A percentile compares a stretch with the other conserved stretches of the same genome.
Conservation (phyloP, 2,329 filamentous ascomycete genomes). For the Fusarium denticulatum region DNA sequence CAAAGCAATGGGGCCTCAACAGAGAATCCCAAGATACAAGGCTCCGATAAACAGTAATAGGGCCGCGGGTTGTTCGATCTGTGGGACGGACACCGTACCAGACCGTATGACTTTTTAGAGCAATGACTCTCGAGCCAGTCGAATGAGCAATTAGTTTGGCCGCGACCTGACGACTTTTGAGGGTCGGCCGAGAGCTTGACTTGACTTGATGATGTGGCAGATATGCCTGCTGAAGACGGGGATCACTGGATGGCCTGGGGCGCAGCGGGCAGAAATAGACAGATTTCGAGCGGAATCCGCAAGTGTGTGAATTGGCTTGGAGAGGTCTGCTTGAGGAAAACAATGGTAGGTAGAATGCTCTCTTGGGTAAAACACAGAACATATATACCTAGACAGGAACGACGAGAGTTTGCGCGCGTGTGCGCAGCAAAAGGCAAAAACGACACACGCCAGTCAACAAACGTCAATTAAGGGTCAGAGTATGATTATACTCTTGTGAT, state of each 20-base stretch:
- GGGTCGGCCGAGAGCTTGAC: conserved; percentile 24
- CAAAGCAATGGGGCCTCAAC: conserved; percentile 32
- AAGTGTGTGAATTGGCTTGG: conserved; percentile 1
- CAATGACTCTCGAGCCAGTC: conserved; percentile 37
- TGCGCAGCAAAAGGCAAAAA: conserved; percentile 35
- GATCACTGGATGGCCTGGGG: conserved; percentile 30
- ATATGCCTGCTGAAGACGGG: conserved; percentile 22
- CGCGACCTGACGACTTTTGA: conserved; percentile 41
- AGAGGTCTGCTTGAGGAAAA: neutral
- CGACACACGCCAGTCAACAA: conserved; percentile 20
- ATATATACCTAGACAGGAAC: neutral
- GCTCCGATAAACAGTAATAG: conserved; percentile 20
- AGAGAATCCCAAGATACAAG: conserved; percentile 26
- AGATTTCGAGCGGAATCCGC: conserved; percentile 15
- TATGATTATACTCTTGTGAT: neutral
- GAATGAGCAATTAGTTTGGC: conserved; percentile 29
- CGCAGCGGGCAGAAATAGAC: conserved; percentile 26
- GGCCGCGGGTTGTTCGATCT: conserved; percentile 32
- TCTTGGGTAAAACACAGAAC: neutral
- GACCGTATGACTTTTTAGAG: conserved; percentile 43
- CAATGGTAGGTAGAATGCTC: neutral
- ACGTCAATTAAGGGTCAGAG: conserved; percentile 12
- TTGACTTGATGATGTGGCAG: conserved; percentile 39
- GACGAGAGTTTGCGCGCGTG: conserved; percentile 38
- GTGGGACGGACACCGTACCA: conserved; percentile 43